phyloP scores from a whole-genome alignment of 148 eudicot genomes.

The Beta vulgaris region DNA sequence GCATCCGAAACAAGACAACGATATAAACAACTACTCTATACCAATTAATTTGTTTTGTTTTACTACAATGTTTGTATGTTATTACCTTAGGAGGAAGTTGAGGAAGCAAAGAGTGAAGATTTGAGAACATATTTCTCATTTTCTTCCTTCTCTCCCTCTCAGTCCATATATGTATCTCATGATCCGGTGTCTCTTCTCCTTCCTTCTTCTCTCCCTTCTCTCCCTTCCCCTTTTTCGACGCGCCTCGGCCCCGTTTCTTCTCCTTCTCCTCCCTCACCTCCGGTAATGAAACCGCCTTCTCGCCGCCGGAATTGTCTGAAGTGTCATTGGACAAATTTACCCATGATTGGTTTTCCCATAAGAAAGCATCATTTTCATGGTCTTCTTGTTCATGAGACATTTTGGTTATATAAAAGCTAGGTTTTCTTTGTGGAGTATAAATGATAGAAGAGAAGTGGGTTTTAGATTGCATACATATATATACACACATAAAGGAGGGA shows the following conservation, averaged over 20 bases:
- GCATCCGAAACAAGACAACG: constrained; percentile 16
- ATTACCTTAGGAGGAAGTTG: constrained; percentile 71
- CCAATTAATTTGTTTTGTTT: neutral
- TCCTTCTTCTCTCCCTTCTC: constrained; percentile 23
- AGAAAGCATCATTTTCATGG: constrained; percentile 18
- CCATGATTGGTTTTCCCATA: constrained; percentile 26
- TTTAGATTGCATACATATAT: constrained; percentile 8
- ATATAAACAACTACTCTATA: constrained; percentile 9
- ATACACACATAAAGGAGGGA: neutral
- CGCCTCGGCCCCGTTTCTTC: neutral
- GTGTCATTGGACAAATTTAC: constrained; percentile 16
- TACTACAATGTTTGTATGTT: neutral
- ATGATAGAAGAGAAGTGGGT: neutral
- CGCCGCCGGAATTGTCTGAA: neutral
- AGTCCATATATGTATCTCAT: constrained; percentile 61
- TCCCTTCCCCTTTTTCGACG: constrained; percentile 8
- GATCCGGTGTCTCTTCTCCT: constrained; percentile 36
- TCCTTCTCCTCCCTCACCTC: neutral
- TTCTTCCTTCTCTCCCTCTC: constrained; percentile 91
- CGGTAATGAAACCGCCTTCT: neutral
- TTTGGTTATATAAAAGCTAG: neutral
- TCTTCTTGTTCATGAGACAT: constrained; percentile 18
- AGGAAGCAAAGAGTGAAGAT: constrained; percentile 63
- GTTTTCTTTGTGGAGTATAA: neutral
- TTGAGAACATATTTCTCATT: constrained; percentile 70